phyloP scores from a whole-genome alignment of 2,329 filamentous ascomycete genomes.

The Madurella fahalii region DNA sequence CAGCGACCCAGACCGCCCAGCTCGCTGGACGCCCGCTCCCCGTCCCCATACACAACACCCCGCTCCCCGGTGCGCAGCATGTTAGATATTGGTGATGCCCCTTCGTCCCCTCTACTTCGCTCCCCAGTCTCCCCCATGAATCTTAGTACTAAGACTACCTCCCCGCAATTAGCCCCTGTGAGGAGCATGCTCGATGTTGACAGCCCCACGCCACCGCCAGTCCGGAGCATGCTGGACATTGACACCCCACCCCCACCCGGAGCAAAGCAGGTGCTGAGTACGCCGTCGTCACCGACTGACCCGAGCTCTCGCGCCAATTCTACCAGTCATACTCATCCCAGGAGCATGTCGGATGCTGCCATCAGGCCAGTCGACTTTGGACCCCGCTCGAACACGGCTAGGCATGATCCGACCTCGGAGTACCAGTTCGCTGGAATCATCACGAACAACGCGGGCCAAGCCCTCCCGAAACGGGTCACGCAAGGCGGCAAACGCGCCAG shows the following conservation, averaged over 20 bases:
- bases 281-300: conserved; percentile 45
- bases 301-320: conserved; percentile 33
- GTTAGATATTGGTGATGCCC: conserved; percentile 54
- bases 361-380: conserved; percentile 46
- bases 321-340: conserved; percentile 34
- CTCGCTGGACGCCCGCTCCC: conserved; percentile 39
- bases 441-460: conserved; percentile 47
- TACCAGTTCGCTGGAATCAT: conserved; percentile 62
- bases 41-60: conserved; percentile 53
- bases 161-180: conserved; percentile 38
- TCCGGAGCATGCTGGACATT: conserved; percentile 52
- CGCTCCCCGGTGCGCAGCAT: conserved; percentile 67
- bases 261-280: conserved; percentile 37
- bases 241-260: conserved; percentile 35
- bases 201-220: conserved; percentile 37
- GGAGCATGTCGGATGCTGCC: conserved; percentile 54
- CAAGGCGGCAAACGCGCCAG: conserved; percentile 39
- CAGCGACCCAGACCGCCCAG: conserved; percentile 31
- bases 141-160: conserved; percentile 30
- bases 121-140: conserved; percentile 18
- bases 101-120: conserved; percentile 23
- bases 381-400: conserved; percentile 32
- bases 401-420: conserved; percentile 44
- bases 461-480: conserved; percentile 49
- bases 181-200: conserved; percentile 63